Evolutionary conservation across 2,329 filamentous ascomycete species (phyloP).

Genomic region (Arthrobotrys pseudoclavata): DNA sequence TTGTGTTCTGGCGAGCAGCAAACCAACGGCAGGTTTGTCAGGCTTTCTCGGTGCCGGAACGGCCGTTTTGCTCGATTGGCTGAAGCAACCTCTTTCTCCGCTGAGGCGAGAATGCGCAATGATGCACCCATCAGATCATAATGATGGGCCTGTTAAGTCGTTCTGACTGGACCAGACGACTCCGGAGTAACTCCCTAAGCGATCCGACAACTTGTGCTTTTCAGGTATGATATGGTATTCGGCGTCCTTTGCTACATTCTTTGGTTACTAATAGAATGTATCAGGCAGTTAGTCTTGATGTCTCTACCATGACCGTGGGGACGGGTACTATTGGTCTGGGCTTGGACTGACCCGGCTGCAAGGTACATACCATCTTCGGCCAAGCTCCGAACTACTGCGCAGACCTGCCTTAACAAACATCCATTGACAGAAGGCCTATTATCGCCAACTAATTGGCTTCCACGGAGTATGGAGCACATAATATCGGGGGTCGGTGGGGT

Average conservation of each 20-base stretch:
- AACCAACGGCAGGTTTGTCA: neutral
- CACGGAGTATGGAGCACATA: too few relatives aligned
- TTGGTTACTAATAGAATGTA: slow-evolving; percentile 3
- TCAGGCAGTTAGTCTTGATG: neutral
- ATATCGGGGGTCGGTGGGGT: neutral
- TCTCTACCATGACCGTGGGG: slow-evolving; percentile 5
- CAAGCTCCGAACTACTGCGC: slow-evolving; percentile 30
- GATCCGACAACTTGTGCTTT: neutral
- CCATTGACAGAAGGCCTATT: neutral
- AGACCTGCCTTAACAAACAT: neutral
- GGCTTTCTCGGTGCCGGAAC: neutral
- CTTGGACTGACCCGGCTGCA: slow-evolving; percentile 9
- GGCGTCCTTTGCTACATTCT: neutral
- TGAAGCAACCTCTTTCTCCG: slow-evolving; percentile 1
- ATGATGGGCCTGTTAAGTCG: neutral
- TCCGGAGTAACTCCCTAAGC: neutral
- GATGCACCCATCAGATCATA: slow-evolving; percentile 16
- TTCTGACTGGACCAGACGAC: neutral
- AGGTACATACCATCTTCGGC: slow-evolving; percentile 25
- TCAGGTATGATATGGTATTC: neutral
- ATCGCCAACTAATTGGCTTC: neutral
- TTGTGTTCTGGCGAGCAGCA: slow-evolving; percentile 9
- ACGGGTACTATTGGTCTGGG: slow-evolving; percentile 17
- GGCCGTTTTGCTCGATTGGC: neutral
- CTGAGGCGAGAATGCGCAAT: slow-evolving; percentile 15